Evolutionary conservation across 208 protist genomes (phyloP), one percentile per base, ranked within the genome.

Genomic region (Trypanosoma rangeli): DNA sequence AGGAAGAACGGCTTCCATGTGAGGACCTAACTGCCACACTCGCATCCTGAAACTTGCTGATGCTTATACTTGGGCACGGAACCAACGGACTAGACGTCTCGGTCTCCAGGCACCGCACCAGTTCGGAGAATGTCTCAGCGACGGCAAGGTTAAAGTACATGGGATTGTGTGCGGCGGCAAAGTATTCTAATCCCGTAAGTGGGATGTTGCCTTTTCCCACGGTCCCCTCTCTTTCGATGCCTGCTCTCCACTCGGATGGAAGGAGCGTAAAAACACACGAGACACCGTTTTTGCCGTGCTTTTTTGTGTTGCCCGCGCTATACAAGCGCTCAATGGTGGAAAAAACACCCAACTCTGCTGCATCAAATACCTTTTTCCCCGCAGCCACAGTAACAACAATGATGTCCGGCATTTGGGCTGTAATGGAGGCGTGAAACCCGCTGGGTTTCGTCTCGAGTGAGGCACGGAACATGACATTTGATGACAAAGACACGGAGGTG

Each of bases 101-200:
- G 22, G 44, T 39, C 16, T 62, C 22, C 24, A 70, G 20, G 20
- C 31, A 7, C 39, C 8, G 37, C 35, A 48, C 37, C 54, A 70
- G 35, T 18, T 61, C 55, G 24, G 12, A 7, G 18, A 70, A 29
- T 8, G 64, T 54, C 16, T 70, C 64, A 28, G 42, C 15, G 28
- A 62, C 22, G 26, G 9, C n/a, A 60, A 50, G 3, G 0, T 46
- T 60, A 57, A 52, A 70, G 35, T 70, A 70, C 18, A 70, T 61
- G 31, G 64, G 64, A 50, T 70, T 70, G 31, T 58, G n/a, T 18
- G 0, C 20, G 18, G 10, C 28, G 18, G 66, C 66, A 64, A 64
- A 71, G 8, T 42, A n/a, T 24, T 20, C n/a, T 18, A 70, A 24
- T 46, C 35, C 26, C 22, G 7, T 20, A 16, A 16, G 5, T 48